Evolutionary conservation across 2,329 filamentous ascomycete genomes (phyloP).

Genomic region (Hypoxylon sp.): DNA sequence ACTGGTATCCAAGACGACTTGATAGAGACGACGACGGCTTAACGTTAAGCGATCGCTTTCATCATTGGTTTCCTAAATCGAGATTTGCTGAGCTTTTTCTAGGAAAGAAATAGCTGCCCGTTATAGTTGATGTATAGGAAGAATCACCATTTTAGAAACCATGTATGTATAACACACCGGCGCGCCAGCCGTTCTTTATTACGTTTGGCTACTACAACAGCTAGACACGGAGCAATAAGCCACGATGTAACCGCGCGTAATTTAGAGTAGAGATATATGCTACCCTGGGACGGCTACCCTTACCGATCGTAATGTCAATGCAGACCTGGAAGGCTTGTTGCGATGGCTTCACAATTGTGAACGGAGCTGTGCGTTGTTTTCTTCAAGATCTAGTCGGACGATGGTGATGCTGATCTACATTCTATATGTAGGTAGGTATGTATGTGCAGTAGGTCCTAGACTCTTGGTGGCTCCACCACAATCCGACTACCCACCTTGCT

Average conservation of each 20-base stretch:
- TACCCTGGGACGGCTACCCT: conserved; percentile 14
- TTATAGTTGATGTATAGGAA: conserved; percentile 34
- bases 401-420: conserved; percentile 40
- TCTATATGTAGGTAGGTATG: conserved; percentile 10
- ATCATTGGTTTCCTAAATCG: conserved; percentile 27
- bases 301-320: conserved; percentile 21
- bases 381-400: conserved; percentile 37
- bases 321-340: conserved; percentile 18
- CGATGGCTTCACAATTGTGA: conserved; percentile 38
- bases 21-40: too few species aligned
- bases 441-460: conserved; percentile 17
- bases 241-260: conserved; percentile 36
- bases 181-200: conserved; percentile 35
- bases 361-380: conserved; percentile 38
- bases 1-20: conserved; percentile 14
- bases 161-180: conserved; percentile 28
- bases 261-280: conserved; percentile 12
- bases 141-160: conserved; percentile 30
- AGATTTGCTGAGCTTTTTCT: conserved; percentile 25
- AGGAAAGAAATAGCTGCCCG: conserved; percentile 12
- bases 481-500: conserved; percentile 31
- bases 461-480: conserved; percentile 39
- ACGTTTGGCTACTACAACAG: conserved; percentile 37
- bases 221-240: conserved; percentile 39
- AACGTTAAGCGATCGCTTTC: conserved; percentile 38